Percentiles rank a stretch among this genome's conserved stretches.
Evolutionary conservation across 768 basidiomycete genomes (phyloP).

Genomic region (Mycena galopus): DNA sequence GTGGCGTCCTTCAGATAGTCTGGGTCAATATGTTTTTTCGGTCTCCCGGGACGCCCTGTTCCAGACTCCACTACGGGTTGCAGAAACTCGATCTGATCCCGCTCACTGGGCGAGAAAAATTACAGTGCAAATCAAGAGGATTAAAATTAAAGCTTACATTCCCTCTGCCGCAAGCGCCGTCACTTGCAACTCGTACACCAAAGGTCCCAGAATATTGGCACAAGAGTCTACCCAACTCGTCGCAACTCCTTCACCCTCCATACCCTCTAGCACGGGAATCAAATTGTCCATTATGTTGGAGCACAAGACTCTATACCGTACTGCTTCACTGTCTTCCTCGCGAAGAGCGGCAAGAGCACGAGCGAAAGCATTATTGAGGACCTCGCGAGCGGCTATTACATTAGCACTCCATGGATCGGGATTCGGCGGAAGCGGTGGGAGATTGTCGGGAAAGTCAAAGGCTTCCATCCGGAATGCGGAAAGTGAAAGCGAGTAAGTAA

Average conservation of each 20-base stretch:
- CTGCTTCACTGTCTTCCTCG: slow-evolving; percentile 4
- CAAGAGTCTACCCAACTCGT: background rate
- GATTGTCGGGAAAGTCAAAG: background rate
- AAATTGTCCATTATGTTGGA: slow-evolving; percentile 15
- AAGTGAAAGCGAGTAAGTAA: no score
- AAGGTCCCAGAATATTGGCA: background rate
- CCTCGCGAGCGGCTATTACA: background rate
- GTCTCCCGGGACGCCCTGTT: background rate
- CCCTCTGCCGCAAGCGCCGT: background rate
- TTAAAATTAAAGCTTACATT: background rate
- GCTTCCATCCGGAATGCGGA: no score
- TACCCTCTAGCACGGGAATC: background rate
- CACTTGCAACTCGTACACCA: slow-evolving; percentile 10
- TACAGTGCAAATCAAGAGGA: background rate
- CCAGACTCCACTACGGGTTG: background rate
- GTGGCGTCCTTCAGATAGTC: slow-evolving; percentile 12
- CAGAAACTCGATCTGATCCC: slow-evolving; percentile 12
- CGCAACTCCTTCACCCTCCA: background rate
- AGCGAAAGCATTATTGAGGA: background rate
- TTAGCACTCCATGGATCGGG: background rate
- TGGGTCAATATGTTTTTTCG: background rate
- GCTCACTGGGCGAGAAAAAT: background rate
- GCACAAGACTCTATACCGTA: background rate
- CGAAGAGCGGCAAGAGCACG: slow-evolving; percentile 1
- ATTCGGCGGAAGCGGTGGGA: background rate